Evolutionary conservation across 352 stramenopile genomes (phyloP).

Genomic region (Phytophthora melonis): DNA sequence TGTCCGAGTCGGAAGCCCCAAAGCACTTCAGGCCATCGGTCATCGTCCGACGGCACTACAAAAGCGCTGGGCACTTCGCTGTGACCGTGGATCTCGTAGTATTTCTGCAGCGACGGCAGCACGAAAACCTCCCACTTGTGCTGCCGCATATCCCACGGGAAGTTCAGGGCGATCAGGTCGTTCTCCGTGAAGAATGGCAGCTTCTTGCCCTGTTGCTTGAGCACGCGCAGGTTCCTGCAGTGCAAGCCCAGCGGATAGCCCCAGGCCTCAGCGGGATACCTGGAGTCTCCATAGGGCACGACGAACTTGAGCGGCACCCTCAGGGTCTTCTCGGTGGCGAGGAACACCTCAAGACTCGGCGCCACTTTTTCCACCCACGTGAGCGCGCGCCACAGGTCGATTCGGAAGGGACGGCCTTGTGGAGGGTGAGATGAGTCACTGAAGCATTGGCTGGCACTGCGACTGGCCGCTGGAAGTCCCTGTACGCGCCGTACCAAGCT

Average conservation of each 20-base stretch:
- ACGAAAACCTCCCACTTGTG: constrained; percentile 49
- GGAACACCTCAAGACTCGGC: constrained; percentile 42
- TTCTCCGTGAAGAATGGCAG: constrained; percentile 34
- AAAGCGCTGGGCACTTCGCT: constrained; percentile 44
- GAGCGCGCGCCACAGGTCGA: constrained; percentile 27
- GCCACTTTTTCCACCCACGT: constrained; percentile 33
- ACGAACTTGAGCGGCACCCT: constrained; percentile 50
- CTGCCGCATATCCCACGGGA: constrained; percentile 53
- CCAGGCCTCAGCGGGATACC: constrained; percentile 48
- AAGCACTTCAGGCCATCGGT: constrained; percentile 41
- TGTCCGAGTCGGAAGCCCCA: constrained; percentile 52
- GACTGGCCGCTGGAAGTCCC: neutral
- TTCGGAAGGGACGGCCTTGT: neutral
- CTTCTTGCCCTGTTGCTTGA: constrained; percentile 26
- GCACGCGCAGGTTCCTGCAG: constrained; percentile 27
- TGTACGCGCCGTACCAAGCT: constrained; percentile 17
- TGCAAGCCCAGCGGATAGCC: constrained; percentile 48
- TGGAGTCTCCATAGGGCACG: constrained; percentile 37
- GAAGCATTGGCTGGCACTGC: neutral
- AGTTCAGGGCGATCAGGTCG: constrained; percentile 44
- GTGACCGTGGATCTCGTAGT: constrained; percentile 44
- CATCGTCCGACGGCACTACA: constrained; percentile 36
- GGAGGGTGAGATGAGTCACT: constrained; percentile 7
- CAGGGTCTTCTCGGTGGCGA: constrained; percentile 42
- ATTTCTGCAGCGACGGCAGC: constrained; percentile 48